Percentiles rank a stretch among this genome's conserved stretches.
These are phyloP conservation scores for Penicillium parvum DNA, from an alignment of 495 filamentous ascomycete species.

Conservation along the genomic window DNA sequence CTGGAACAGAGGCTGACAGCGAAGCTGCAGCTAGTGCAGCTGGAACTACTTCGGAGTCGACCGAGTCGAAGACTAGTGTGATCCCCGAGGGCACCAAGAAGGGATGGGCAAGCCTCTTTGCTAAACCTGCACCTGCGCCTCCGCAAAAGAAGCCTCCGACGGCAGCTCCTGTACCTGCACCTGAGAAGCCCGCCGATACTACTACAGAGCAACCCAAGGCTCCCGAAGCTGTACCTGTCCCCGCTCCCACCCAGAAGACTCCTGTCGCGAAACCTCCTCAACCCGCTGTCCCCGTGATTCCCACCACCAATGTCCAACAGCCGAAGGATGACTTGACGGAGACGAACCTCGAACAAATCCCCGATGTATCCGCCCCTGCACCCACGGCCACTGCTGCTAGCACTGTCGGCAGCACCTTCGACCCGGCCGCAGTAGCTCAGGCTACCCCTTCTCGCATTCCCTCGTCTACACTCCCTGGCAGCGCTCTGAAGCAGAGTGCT, in stretches of 20 bases:
- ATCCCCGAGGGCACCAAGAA: constrained; percentile 51
- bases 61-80: constrained; percentile 41
- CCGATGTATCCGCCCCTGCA: constrained; percentile 69
- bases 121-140: constrained; percentile 41
- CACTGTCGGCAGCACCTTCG: constrained; percentile 78
- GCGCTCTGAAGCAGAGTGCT: constrained; percentile 69
- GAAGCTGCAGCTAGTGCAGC: constrained; percentile 29
- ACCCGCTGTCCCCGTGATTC: constrained; percentile 36
- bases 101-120: constrained; percentile 62
- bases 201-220: constrained; percentile 23
- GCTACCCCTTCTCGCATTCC: constrained; percentile 61
- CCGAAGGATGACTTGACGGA: constrained; percentile 85
- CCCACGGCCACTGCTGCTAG: constrained; percentile 84
- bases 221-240: constrained; percentile 28
- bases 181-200: constrained; percentile 18
- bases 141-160: constrained; percentile 33
- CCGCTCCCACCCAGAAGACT: constrained; percentile 27
- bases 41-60: constrained; percentile 21
- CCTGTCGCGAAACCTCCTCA: constrained; percentile 27
- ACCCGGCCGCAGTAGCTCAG: constrained; percentile 50
- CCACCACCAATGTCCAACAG: constrained; percentile 54
- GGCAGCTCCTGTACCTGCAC: constrained; percentile 25
- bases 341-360: constrained; percentile 84
- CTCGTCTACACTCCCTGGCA: constrained; percentile 65
- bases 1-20: constrained; percentile 23